Evolutionary conservation across 768 basidiomycete species (phyloP), one percentile per base, ranked within the genome.

Genomic region (Mycena galopus): DNA sequence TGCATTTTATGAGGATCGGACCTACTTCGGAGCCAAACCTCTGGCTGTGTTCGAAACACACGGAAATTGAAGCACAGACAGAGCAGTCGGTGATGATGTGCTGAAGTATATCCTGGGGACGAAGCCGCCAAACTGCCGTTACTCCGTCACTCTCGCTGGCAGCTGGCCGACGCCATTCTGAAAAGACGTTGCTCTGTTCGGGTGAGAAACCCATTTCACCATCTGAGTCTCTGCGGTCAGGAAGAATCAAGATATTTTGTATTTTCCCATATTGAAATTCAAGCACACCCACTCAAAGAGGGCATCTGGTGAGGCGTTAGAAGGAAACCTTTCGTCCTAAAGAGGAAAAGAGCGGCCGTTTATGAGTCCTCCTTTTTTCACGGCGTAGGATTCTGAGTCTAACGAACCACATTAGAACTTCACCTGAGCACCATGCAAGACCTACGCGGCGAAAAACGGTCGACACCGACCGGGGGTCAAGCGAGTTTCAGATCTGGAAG

Each of bases 51-150:
- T 92, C 91, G 47, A 96, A 81, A 73, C 93, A 96, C 8, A 96
- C 91, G 17, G 92, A 91, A 14, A 98, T 86, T 0, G 94, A 93
- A 0, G 95, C 94, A 60, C 96, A 95, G 3, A 98, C 88, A 0
- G 96, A 98, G 79, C 97, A 98, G 77, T 98, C 95, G 14, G 92
- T 90, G 16, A 97, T 90, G 25, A 93, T 87, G 58, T 93, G 91
- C 80, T 98, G 97, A n/a, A 89, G 81, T 65, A 98, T 89, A 71
- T 94, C 91, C 72, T 90, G 81, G 12, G 89, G 88, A 2, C 85
- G 79, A 33, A 90, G 84, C 21, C 79, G 71, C 29, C 74, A 32
- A 77, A 66, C 76, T 53, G 33, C 57, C 19, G 17, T 37, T 14
- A 12, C 63, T 65, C 51, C 63, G 63, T 65, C 35, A 29, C 63